A percentile compares a stretch with the other conserved stretches of the same genome.
phyloP scores from a whole-genome alignment of 805 yeast species.

The Ogataea dorogensis region DNA sequence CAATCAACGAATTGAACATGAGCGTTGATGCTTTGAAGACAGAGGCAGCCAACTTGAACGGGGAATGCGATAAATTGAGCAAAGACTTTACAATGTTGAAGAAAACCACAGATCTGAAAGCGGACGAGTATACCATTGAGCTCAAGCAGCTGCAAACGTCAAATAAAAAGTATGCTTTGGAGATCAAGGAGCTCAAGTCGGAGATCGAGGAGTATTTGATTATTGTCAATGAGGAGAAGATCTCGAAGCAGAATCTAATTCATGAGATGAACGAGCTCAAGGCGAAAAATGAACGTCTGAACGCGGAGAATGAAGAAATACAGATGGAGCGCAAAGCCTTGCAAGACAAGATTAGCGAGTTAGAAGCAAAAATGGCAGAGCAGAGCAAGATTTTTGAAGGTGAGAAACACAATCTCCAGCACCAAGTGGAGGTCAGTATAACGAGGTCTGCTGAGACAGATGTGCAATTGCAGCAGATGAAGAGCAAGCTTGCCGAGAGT shows the following conservation, averaged over 20 bases:
- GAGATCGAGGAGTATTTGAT: conserved; percentile 37
- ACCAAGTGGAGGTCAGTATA: conserved; percentile 23
- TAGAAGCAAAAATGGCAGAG: conserved; percentile 13
- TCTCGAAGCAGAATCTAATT: conserved; percentile 43
- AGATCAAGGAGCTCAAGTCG: conserved; percentile 36
- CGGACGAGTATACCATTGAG: conserved; percentile 41
- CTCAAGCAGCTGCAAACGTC: conserved; percentile 40
- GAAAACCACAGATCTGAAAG: conserved; percentile 37
- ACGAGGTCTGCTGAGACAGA: conserved; percentile 25
- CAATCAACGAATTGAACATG: conserved; percentile 21
- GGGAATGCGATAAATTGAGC: conserved; percentile 53
- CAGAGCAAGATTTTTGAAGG: conserved; percentile 18
- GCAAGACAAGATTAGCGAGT: conserved; percentile 19
- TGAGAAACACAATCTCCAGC: conserved; percentile 26
- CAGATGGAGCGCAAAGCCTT: conserved; percentile 26
- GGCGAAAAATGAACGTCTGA: conserved; percentile 21
- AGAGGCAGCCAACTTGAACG: conserved; percentile 43
- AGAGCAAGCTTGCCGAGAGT: conserved; percentile 14
- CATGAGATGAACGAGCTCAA: conserved; percentile 41
- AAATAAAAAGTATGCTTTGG: conserved; percentile 39
- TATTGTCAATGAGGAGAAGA: conserved; percentile 40
- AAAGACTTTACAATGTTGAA: conserved; percentile 39
- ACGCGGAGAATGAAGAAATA: conserved; percentile 29
- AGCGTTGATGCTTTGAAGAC: conserved; percentile 25
- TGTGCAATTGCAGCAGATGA: conserved; percentile 13